A percentile compares a stretch with the other conserved stretches of the same genome.
phyloP scores from a whole-genome alignment of 2,329 filamentous ascomycete species.

The Ceratocystis cacaofunesta region DNA sequence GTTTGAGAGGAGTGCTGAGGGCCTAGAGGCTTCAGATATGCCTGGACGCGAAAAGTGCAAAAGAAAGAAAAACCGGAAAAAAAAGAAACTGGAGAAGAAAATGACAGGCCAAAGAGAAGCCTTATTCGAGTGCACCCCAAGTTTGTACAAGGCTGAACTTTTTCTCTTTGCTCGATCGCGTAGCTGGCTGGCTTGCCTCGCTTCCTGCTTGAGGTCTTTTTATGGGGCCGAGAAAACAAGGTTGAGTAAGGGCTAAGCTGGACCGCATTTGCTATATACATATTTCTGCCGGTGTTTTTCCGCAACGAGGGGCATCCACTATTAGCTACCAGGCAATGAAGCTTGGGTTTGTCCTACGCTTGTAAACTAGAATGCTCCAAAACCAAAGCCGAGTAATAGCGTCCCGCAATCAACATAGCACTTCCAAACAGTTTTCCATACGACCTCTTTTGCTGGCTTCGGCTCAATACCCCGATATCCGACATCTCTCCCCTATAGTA shows the following conservation, averaged over 20 bases:
- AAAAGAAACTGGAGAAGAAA: not conserved
- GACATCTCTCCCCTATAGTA: not conserved
- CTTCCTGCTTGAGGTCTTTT: conserved; percentile 11
- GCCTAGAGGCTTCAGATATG: conserved; percentile 3
- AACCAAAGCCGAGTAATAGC: not conserved
- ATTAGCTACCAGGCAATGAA: not conserved
- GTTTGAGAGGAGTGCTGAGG: not conserved
- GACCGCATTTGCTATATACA: too few relatives aligned
- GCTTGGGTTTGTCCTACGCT: not conserved
- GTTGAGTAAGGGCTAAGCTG: not conserved
- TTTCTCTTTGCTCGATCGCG: conserved; percentile 7
- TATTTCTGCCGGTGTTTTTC: conserved; percentile 6
- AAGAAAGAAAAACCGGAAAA: not conserved
- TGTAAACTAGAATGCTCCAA: too few relatives aligned
- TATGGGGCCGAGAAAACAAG: conserved; percentile 7
- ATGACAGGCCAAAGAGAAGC: not conserved
- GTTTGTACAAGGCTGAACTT: conserved; percentile 16
- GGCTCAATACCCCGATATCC: not conserved
- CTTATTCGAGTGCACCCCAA: not conserved
- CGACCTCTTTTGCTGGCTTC: not conserved
- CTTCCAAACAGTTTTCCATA: not conserved
- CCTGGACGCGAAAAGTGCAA: not conserved
- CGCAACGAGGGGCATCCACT: conserved; percentile 6
- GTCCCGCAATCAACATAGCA: not conserved
- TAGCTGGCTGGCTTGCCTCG: not conserved